phyloP scores from a whole-genome alignment of 352 stramenopile species.

The Elongisporangium prolatum region DNA sequence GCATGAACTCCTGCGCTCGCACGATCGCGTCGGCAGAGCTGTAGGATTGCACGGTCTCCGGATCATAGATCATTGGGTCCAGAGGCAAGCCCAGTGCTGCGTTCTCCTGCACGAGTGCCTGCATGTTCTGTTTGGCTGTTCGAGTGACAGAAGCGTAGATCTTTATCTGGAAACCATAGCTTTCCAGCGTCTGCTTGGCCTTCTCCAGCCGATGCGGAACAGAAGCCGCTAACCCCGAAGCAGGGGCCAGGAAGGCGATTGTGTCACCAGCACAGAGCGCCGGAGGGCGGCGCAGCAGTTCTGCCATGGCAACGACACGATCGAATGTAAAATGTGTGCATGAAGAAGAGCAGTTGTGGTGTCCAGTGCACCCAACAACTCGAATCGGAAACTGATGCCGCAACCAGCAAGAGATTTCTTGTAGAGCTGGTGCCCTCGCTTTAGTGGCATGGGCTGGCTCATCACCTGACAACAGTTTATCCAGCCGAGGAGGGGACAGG shows the following conservation, averaged over 20 bases:
- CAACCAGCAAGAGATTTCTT: not conserved
- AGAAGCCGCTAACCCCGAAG: slow-evolving; percentile 33
- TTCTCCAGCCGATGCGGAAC: slow-evolving; percentile 38
- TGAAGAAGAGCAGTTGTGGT: not conserved
- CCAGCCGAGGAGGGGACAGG: too few species aligned
- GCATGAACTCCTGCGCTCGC: slow-evolving; percentile 43
- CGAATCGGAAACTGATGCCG: not conserved
- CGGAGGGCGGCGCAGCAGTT: slow-evolving; percentile 7
- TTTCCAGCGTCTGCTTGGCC: slow-evolving; percentile 27
- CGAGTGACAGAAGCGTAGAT: slow-evolving; percentile 36
- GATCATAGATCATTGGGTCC: slow-evolving; percentile 16
- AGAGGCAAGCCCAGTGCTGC: not conserved
- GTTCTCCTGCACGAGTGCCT: not conserved
- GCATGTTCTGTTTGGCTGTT: slow-evolving; percentile 25
- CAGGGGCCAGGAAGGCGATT: slow-evolving; percentile 47
- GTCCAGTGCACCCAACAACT: not conserved
- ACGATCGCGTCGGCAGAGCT: slow-evolving; percentile 41
- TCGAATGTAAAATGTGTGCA: not conserved
- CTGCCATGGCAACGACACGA: not conserved
- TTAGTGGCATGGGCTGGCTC: not conserved
- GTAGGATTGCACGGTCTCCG: slow-evolving; percentile 20
- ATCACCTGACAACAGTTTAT: too few species aligned
- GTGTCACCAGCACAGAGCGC: slow-evolving; percentile 32
- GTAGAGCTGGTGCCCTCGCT: not conserved
- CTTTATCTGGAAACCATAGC: slow-evolving; percentile 34